Base-by-base conservation (phyloP, 352 stramenopile genomes). In the Phytophthora pini region DNA sequence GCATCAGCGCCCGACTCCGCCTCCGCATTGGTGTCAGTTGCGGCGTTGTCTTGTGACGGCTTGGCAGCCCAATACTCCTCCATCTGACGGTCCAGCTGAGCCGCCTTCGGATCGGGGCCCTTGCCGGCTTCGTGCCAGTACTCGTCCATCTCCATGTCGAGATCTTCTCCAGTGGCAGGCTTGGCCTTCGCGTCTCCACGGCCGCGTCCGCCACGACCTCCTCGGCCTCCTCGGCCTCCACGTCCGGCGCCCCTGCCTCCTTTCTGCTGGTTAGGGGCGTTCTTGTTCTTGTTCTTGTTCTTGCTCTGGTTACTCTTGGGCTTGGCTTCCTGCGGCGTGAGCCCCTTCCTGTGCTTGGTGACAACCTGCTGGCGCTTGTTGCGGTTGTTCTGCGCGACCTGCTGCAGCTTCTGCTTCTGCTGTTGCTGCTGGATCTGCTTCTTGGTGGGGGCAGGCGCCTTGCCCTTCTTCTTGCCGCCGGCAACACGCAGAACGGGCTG, bases 71-170 rank as follows among this genome's bases (percentile, higher is more conserved):
- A 97, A 76, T 97, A 97, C 39, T 90, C 72, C 34, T 97, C 90
- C 82, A 97, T 92, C 56, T 95, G 84, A 34, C 87, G 85, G 59
- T 97, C 89, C 43, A 97, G 68, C 38, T 87, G 74, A 26, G 65
- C 79, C 13, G 84, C 77, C 65, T 96, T 88, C 6, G 90, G 90
- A 56, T 97, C 88, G 8, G 89, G 90, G 24, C 90, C 90, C 66
- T 97, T 97, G 26, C 90, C 90, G 20, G 82, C 90, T 60, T 93
- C 63, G 53, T 93, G 82, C 90, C 90, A 97, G 71, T 97, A 97
- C 63, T 79, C 56, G 61, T 95, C 89, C 88, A 97, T 94, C 50
- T 97, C 86, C 55, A 93, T 76, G 53, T 97, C 89, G 43, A 97
- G 72, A 51, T 97, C 88, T 40, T 93, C 85, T 46, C 74, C 80